These are phyloP conservation scores for Prunus salicina DNA, from an alignment of 306 rosid species.

Conservation along the genomic window DNA sequence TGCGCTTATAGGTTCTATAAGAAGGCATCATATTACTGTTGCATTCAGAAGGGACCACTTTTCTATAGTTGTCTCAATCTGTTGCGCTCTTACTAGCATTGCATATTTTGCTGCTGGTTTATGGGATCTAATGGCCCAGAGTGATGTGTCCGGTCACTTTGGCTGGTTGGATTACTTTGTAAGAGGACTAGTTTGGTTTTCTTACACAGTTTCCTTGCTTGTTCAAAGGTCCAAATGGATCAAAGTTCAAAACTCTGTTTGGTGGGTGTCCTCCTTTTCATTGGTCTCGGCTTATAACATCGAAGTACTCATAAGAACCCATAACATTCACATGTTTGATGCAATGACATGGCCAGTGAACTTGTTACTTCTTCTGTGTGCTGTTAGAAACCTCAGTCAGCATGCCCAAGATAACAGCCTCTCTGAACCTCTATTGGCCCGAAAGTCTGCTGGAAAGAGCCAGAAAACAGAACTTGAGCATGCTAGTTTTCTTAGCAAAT, in stretches of 20 bases:
- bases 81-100: slow-evolving; percentile 42
- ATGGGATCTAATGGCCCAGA: slow-evolving; percentile 31
- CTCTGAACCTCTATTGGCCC: slow-evolving; percentile 49
- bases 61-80: slow-evolving; percentile 33
- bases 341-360: slow-evolving; percentile 35
- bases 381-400: slow-evolving; percentile 34
- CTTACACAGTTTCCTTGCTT: slow-evolving; percentile 46
- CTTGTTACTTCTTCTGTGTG: slow-evolving; percentile 47
- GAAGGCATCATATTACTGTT: slow-evolving; percentile 15
- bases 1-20: slow-evolving; percentile 22
- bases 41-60: slow-evolving; percentile 29
- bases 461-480: slow-evolving; percentile 22
- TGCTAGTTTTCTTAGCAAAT: slow-evolving; percentile 40
- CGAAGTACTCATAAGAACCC: slow-evolving; percentile 31
- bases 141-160: slow-evolving; percentile 4
- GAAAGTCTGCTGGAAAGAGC: slow-evolving; percentile 20
- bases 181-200: slow-evolving; percentile 53
- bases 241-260: slow-evolving; percentile 36
- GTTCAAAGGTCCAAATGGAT: slow-evolving; percentile 40
- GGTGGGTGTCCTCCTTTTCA: slow-evolving; percentile 53
- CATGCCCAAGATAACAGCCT: slow-evolving; percentile 16
- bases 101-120: slow-evolving; percentile 37
- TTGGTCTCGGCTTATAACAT: slow-evolving; percentile 45
- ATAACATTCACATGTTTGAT: slow-evolving; percentile 31
- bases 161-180: slow-evolving; percentile 32